Base-by-base conservation (phyloP, 768 basidiomycete genomes). In the Megacollybia marginata region DNA sequence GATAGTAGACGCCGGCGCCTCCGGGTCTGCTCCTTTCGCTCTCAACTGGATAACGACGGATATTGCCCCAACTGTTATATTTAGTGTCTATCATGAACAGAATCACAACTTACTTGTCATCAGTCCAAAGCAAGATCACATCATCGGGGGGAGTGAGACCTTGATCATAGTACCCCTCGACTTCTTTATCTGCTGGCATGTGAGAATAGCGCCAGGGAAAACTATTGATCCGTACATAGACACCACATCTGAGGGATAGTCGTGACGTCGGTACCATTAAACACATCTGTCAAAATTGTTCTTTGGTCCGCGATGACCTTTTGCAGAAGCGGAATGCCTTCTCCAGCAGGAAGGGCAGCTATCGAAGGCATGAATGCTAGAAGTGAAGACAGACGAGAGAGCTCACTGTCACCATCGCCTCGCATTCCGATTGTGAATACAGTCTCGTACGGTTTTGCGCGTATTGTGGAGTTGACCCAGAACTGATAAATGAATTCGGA, bases 1-100 rank as follows among this genome's bases (percentile, higher is more conserved):
- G 81, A 57, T 83, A 87, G 61, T 85, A 88, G 5, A 85, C 75
- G 33, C 84, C 85, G 23, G 83, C 79, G 38, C 85, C 83, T 44
- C 83, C 85, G 4, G 74, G 76, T 46, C 83, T 70, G 56, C 78
- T 79, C 13, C 79, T 70, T 57, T 83, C 81, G 13, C 66, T 67
- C 6, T 64, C 59, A 8, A 74, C 57, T 1, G 81, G 81, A 54
- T 76, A 78, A 18, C 85, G 76, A 33, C 82, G 78, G 46, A 87
- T 72, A 57, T 86, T 86, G 3, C 85, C 85, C 75, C 77, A 87
- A 62, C 80, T 82, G 47, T 5, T 16, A 4, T 49, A 36, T 44
- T 35, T 28, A 28, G 9, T 48, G 20, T 2, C 18, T 13, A 42
- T 19, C 16, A 47, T 13, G 16, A 40, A 49, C 13, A 18, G 28